phyloP scores from a whole-genome alignment of 768 basidiomycete species.

The Cystobasidium onofrii region DNA sequence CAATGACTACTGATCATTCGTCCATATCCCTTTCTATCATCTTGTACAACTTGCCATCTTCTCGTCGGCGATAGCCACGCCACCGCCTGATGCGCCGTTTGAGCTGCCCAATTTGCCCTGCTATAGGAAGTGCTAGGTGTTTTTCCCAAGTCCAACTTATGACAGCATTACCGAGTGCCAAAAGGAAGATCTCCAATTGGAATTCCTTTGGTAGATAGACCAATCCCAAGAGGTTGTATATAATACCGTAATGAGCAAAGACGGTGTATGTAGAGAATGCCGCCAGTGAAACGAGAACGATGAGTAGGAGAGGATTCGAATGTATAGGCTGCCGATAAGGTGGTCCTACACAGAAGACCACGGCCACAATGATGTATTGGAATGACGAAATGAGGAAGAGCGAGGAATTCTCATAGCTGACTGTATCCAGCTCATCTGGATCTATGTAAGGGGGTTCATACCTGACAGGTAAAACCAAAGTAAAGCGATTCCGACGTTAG shows the following conservation, averaged over 20 bases:
- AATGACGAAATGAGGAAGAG: slow-evolving; percentile 92
- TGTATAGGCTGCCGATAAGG: slow-evolving; percentile 92
- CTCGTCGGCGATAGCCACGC: slow-evolving; percentile 48
- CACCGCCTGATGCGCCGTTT: slow-evolving; percentile 42
- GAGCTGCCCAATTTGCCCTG: slow-evolving; percentile 41
- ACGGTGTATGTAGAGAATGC: slow-evolving; percentile 69
- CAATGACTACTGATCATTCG: not conserved
- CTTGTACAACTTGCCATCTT: slow-evolving; percentile 74
- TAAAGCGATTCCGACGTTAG: no score
- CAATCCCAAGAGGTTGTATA: slow-evolving; percentile 63
- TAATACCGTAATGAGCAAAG: slow-evolving; percentile 57
- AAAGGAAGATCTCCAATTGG: slow-evolving; percentile 60
- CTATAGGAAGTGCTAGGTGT: slow-evolving; percentile 42
- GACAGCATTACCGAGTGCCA: slow-evolving; percentile 62
- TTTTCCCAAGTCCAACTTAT: slow-evolving; percentile 65
- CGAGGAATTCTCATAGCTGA: slow-evolving; percentile 83
- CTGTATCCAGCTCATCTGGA: slow-evolving; percentile 66
- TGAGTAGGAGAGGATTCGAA: slow-evolving; percentile 74
- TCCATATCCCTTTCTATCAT: slow-evolving; percentile 65
- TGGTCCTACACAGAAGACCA: slow-evolving; percentile 94
- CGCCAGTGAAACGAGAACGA: slow-evolving; percentile 61
- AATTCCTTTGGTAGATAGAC: slow-evolving; percentile 64
- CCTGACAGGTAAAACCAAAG: no score
- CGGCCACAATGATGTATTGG: slow-evolving; percentile 95
- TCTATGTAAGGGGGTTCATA: slow-evolving; percentile 63